These are phyloP conservation scores for Apiotrichum mycotoxinovorans DNA, from an alignment of 1,284 basidiomycete genomes.

Conservation along the genomic window DNA sequence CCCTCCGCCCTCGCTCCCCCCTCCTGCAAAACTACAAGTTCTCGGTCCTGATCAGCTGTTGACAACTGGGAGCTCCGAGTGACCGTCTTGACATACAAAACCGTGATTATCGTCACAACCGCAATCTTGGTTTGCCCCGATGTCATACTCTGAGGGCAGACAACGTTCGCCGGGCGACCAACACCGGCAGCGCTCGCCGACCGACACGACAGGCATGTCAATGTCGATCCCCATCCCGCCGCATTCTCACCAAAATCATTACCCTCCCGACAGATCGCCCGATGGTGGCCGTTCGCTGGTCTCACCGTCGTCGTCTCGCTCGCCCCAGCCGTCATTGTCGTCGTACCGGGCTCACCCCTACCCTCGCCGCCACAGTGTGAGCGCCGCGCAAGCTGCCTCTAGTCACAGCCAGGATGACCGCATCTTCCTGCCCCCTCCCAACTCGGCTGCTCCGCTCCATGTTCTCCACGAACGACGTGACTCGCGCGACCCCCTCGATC, in stretches of 20 bases:
- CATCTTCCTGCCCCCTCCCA: constrained; percentile 19
- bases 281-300: constrained; percentile 6
- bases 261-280: background rate
- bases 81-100: background rate
- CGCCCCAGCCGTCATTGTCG: constrained; percentile 12
- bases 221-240: constrained; percentile 17
- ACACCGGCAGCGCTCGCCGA: constrained; percentile 1
- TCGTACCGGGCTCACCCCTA: constrained; percentile 18
- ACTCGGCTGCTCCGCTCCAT: constrained; percentile 14
- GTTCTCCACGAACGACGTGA: constrained; percentile 16
- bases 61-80: too few species aligned
- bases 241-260: background rate
- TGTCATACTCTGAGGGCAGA: background rate
- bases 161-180: constrained; percentile 2
- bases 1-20: too few species aligned
- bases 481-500: constrained; percentile 13
- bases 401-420: constrained; percentile 1
- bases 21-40: background rate
- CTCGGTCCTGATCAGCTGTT: background rate
- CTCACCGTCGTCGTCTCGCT: constrained; percentile 10
- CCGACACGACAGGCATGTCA: constrained; percentile 7
- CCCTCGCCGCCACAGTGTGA: constrained; percentile 9
- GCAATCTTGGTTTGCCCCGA: background rate
- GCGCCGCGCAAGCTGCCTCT: background rate
- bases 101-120: background rate